phyloP scores from a whole-genome alignment of 306 rosid species.

The Cucumis cinereus region DNA sequence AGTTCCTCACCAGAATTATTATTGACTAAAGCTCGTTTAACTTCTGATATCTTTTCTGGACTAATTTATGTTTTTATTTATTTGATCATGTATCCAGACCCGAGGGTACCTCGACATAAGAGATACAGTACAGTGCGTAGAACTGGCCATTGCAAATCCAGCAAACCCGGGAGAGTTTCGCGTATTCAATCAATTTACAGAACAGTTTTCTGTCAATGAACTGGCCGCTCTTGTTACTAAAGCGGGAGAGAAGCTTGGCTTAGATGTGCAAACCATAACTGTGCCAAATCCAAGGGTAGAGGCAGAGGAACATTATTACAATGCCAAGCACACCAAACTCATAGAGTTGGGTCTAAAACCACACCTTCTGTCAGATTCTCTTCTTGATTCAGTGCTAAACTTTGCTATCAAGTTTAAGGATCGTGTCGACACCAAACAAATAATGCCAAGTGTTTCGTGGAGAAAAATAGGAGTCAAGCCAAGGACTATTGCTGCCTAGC shows the following conservation, averaged over 20 bases:
- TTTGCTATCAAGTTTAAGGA: conserved; percentile 58
- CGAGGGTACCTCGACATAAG: conserved; percentile 93
- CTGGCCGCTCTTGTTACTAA: conserved; percentile 71
- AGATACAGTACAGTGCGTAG: conserved; percentile 92
- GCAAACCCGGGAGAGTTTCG: conserved; percentile 75
- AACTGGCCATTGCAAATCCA: conserved; percentile 89
- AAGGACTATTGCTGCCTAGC: conserved; percentile 46
- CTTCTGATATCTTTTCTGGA: not conserved
- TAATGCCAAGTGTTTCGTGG: conserved; percentile 96
- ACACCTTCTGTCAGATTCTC: conserved; percentile 85
- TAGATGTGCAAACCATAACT: conserved; percentile 50
- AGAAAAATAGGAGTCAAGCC: conserved; percentile 64
- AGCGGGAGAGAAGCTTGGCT: conserved; percentile 78
- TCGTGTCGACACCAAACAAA: conserved; percentile 79
- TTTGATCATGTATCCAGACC: conserved; percentile 40
- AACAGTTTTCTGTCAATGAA: conserved; percentile 79
- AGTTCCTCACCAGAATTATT: not conserved
- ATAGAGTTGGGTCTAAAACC: conserved; percentile 82
- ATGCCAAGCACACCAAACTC: conserved; percentile 85
- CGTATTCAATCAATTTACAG: conserved; percentile 89
- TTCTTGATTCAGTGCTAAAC: conserved; percentile 84
- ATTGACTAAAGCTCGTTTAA: not conserved
- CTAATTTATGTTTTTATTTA: conserved; percentile 1
- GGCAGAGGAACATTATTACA: conserved; percentile 96
- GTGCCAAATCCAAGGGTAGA: conserved; percentile 98